These are phyloP conservation scores for Acer yangbiense DNA, from an alignment of 345 rosid species.

Conservation along the genomic window DNA sequence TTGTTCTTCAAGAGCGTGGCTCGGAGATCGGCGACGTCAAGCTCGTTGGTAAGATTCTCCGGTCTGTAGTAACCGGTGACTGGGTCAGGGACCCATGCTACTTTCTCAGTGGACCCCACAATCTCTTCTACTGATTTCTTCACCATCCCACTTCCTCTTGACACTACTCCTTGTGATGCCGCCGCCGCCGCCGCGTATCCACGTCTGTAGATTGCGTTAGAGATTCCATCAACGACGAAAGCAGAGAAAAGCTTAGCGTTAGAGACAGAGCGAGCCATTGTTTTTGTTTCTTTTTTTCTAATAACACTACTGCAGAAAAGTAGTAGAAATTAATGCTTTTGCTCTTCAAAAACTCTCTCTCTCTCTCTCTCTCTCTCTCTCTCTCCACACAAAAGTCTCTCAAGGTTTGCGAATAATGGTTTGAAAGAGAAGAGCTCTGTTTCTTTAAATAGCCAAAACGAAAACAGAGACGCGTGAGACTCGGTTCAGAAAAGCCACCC, in stretches of 20 bases:
- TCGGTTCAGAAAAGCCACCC: background rate
- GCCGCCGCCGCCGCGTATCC: conserved; percentile 48
- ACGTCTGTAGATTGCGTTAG: conserved; percentile 38
- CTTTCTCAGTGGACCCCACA: conserved; percentile 44
- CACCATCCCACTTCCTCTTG: conserved; percentile 26
- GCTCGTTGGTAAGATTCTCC: conserved; percentile 57
- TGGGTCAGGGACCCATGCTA: conserved; percentile 84
- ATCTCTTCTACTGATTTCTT: conserved; percentile 55
- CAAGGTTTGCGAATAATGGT: background rate
- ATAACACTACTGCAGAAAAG: no score
- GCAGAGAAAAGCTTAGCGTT: conserved; percentile 47
- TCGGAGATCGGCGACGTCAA: conserved; percentile 71
- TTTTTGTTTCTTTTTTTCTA: background rate
- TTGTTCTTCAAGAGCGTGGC: conserved; percentile 65
- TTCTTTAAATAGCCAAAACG: background rate
- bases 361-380: no score
- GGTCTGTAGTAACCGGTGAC: conserved; percentile 86
- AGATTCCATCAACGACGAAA: conserved; percentile 34
- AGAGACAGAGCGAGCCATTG: conserved; percentile 54
- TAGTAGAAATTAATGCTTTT: conserved; percentile 8
- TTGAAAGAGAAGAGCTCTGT: background rate
- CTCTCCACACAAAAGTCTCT: background rate
- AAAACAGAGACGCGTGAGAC: background rate
- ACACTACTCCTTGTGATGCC: conserved; percentile 26
- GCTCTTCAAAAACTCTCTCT: background rate